These are phyloP conservation scores for Fraxinus sp. DNA, from an alignment of 305 asterid genomes.

Conservation along the genomic window DNA sequence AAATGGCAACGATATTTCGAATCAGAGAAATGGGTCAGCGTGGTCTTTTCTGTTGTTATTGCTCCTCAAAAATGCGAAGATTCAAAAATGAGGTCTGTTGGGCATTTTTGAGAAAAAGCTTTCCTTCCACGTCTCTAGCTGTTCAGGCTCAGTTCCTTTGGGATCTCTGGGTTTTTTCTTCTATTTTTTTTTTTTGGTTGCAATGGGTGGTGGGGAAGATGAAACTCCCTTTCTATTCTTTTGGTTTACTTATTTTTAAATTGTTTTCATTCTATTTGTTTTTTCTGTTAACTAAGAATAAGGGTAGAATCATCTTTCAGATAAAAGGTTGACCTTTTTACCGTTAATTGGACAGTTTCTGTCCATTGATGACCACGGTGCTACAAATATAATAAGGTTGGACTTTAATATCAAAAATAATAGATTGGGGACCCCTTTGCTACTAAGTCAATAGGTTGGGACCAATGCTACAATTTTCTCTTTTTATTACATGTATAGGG, in stretches of 20 bases:
- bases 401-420: not conserved
- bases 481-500: not conserved
- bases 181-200: not conserved
- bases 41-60: not conserved
- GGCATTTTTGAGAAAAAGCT: not conserved
- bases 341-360: not conserved
- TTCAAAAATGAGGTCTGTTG: not conserved
- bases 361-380: not conserved
- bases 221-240: not conserved
- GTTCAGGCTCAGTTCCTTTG: not conserved
- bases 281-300: not conserved
- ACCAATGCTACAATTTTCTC: not conserved
- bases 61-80: not conserved
- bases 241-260: not conserved
- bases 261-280: not conserved
- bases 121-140: not conserved
- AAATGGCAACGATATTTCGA: not conserved
- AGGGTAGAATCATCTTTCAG: not conserved
- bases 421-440: not conserved
- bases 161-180: not conserved
- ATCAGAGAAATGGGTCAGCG: not conserved
- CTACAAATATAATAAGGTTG: not conserved
- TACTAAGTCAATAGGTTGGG: not conserved
- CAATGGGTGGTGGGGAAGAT: not conserved
- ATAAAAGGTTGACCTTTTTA: not conserved